phyloP scores from a whole-genome alignment of 2,329 filamentous ascomycete species.

The Berkeleyomyces rouxiae region DNA sequence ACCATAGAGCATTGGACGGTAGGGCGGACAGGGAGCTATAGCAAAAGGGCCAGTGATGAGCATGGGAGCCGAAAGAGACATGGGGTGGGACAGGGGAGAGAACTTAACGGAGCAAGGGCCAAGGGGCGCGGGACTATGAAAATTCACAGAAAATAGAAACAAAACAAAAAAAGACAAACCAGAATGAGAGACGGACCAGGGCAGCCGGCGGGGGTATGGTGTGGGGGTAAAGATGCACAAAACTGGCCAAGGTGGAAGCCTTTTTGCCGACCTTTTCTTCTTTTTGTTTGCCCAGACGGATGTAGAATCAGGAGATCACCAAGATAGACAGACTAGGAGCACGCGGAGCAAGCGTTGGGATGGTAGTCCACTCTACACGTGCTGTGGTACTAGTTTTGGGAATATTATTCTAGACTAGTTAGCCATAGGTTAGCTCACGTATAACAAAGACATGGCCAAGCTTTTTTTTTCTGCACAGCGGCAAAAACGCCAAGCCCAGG shows the following conservation, averaged over 20 bases:
- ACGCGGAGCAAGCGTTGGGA: too few species aligned
- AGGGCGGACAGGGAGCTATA: background rate
- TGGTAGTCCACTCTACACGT: too few species aligned
- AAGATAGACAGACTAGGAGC: too few species aligned
- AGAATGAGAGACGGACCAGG: background rate
- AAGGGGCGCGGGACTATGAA: background rate
- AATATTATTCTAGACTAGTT: too few species aligned
- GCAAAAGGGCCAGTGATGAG: background rate
- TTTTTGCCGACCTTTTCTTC: background rate
- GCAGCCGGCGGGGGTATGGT: too few species aligned
- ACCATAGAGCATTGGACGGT: background rate
- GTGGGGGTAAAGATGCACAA: too few species aligned
- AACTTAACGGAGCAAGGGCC: background rate
- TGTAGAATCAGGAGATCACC: too few species aligned
- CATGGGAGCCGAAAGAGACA: too few species aligned
- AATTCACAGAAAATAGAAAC: background rate
- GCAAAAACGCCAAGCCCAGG: background rate
- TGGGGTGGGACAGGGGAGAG: too few species aligned
- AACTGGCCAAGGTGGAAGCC: background rate
- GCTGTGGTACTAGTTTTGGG: too few species aligned
- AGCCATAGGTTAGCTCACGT: background rate
- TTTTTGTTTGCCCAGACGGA: too few species aligned
- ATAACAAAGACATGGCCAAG: background rate
- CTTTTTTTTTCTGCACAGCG: background rate
- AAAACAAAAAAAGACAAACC: background rate